A percentile compares a stretch with the other conserved stretches of the same genome.
Conservation (phyloP, 768 basidiomycete species). For the Termitomyces titanicus region DNA sequence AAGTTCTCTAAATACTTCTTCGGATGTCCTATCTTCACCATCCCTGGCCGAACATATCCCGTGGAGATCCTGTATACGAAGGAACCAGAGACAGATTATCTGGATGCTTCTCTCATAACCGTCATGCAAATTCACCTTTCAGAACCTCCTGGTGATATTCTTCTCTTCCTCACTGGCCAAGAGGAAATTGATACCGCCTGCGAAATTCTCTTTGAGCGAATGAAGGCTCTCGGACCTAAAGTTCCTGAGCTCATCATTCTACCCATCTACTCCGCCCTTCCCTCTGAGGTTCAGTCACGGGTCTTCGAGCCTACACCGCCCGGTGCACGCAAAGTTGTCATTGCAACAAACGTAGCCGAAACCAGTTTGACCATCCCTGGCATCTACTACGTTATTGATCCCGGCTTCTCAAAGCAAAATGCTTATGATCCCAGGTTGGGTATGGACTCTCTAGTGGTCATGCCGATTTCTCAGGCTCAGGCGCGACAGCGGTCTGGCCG, state of each 20-base stretch:
- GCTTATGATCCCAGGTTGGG: slow-evolving; percentile 96
- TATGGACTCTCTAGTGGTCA: slow-evolving; percentile 98
- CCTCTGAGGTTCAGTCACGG: slow-evolving; percentile 95
- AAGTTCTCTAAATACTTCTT: slow-evolving; percentile 99
- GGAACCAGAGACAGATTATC: slow-evolving; percentile 95
- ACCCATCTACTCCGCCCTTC: slow-evolving; percentile 96
- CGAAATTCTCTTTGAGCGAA: slow-evolving; percentile 96
- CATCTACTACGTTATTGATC: slow-evolving; percentile 98
- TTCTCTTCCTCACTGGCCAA: slow-evolving; percentile 97
- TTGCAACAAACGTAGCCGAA: slow-evolving; percentile 99
- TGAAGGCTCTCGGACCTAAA: slow-evolving; percentile 98
- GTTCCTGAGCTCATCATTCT: slow-evolving; percentile 96
- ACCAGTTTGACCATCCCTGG: slow-evolving; percentile 98
- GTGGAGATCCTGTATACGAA: slow-evolving; percentile 99
- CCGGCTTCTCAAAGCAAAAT: slow-evolving; percentile 98
- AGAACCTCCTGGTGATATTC: slow-evolving; percentile 93
- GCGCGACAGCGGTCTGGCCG: slow-evolving; percentile 94
- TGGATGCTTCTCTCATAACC: slow-evolving; percentile 97
- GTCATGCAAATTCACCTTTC: slow-evolving; percentile 99
- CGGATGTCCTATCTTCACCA: slow-evolving; percentile 98
- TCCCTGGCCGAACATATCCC: slow-evolving; percentile 99
- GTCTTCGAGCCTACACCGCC: slow-evolving; percentile 98
- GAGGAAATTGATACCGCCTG: slow-evolving; percentile 98
- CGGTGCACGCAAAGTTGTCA: slow-evolving; percentile 97
- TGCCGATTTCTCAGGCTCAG: slow-evolving; percentile 98